phyloP scores from a whole-genome alignment of 2,329 filamentous ascomycete species.

The Orbilia brochopaga region DNA sequence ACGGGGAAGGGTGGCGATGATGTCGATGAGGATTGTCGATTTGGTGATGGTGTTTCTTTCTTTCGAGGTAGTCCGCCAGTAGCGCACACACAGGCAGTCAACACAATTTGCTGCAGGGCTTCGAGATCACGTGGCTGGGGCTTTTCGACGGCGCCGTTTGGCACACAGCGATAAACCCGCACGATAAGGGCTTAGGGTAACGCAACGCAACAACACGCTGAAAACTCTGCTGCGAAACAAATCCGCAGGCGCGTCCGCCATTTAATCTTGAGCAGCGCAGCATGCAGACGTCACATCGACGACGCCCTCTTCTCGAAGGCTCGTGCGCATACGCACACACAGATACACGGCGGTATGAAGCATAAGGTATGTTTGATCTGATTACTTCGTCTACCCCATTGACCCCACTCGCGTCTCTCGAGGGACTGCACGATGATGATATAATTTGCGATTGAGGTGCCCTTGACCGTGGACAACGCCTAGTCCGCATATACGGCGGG shows the following conservation, averaged over 20 bases:
- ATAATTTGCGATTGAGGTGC: slow-evolving; percentile 99
- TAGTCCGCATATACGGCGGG: slow-evolving; percentile 79
- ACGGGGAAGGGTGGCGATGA: slow-evolving; percentile 47
- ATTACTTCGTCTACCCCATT: slow-evolving; percentile 48
- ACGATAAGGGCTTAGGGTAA: slow-evolving; percentile 45
- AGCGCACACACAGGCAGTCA: slow-evolving; percentile 14
- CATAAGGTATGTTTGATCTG: slow-evolving; percentile 52
- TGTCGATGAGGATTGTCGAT: slow-evolving; percentile 53
- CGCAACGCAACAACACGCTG: slow-evolving; percentile 24
- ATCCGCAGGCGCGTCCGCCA: neutral
- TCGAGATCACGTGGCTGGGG: slow-evolving; percentile 20
- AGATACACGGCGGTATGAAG: slow-evolving; percentile 19
- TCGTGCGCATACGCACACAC: no score
- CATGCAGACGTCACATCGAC: neutral
- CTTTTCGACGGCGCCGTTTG: slow-evolving; percentile 8
- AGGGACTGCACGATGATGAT: slow-evolving; percentile 71
- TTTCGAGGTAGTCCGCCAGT: slow-evolving; percentile 24
- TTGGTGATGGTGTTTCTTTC: slow-evolving; percentile 52
- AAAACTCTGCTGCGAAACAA: slow-evolving; percentile 30
- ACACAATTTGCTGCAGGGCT: slow-evolving; percentile 33
- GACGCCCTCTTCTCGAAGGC: neutral
- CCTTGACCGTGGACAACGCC: slow-evolving; percentile 83
- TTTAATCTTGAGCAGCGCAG: neutral
- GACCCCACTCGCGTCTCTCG: neutral
- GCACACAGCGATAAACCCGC: slow-evolving; percentile 7